These are phyloP conservation scores for Ogataea philodendri DNA, from an alignment of 805 yeast genomes.

Conservation along the genomic window DNA sequence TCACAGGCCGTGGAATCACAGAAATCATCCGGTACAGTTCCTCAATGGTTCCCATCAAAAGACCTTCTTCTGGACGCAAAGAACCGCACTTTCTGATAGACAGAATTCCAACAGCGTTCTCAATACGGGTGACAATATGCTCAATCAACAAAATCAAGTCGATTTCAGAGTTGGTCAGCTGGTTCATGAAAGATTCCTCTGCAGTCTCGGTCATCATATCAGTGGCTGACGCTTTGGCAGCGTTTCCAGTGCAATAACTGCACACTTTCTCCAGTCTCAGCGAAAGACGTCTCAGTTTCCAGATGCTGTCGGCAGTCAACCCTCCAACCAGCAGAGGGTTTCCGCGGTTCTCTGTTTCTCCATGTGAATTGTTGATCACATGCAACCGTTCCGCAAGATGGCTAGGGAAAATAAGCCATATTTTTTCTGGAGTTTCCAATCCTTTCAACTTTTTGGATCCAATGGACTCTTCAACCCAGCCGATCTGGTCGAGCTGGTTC, in stretches of 20 bases:
- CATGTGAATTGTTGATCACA: slow-evolving; percentile 32
- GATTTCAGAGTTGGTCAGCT: slow-evolving; percentile 23
- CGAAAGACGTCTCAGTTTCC: slow-evolving; percentile 50
- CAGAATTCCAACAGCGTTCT: slow-evolving; percentile 50
- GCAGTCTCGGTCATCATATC: slow-evolving; percentile 20
- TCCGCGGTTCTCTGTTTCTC: slow-evolving; percentile 30
- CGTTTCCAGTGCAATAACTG: slow-evolving; percentile 44
- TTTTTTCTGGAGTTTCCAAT: slow-evolving; percentile 85
- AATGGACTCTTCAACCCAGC: slow-evolving; percentile 61
- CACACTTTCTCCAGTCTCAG: slow-evolving; percentile 58
- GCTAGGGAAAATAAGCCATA: slow-evolving; percentile 75
- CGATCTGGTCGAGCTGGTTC: slow-evolving; percentile 60
- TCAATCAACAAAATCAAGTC: slow-evolving; percentile 60
- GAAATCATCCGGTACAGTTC: slow-evolving; percentile 25
- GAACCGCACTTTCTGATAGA: slow-evolving; percentile 39
- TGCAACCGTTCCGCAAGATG: slow-evolving; percentile 60
- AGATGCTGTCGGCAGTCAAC: slow-evolving; percentile 29
- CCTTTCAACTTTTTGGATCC: slow-evolving; percentile 94
- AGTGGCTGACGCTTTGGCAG: too few species aligned
- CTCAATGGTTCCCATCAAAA: slow-evolving; percentile 14
- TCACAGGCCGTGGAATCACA: too few species aligned
- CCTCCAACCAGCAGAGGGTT: slow-evolving; percentile 31
- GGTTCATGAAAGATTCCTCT: slow-evolving; percentile 18
- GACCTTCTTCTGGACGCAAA: slow-evolving; percentile 6
- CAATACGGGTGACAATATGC: slow-evolving; percentile 67